Base-by-base conservation (phyloP, 2,329 filamentous ascomycete species). In the Ophioceras dolichostomum region DNA sequence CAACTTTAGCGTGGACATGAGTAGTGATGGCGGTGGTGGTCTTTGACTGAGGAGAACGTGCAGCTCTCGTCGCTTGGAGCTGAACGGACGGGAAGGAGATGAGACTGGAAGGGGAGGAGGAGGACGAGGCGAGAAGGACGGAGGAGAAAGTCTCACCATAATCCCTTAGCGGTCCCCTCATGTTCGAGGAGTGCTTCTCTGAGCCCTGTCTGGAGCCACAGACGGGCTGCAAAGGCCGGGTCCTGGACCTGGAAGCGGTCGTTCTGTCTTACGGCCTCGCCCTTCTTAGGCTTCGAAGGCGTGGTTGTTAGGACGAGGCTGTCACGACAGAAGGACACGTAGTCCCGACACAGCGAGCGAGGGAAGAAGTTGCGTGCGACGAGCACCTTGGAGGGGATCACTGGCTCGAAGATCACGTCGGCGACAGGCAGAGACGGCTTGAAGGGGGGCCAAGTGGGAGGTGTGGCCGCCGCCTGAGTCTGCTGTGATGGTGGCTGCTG, bases 161-260 rank as follows among this genome's bases (percentile, higher is more conserved):
- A n/a, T n/a, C n/a, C n/a, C n/a, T n/a, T n/a, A n/a, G n/a, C n/a
- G n/a, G n/a, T n/a, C n/a, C n/a, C n/a, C n/a, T n/a, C n/a, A n/a
- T n/a, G n/a, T n/a, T n/a, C 57, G 43, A 47, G 68, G 47, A 74
- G 43, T 2, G 80, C 64, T 32, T 82, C 73, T 47, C 70, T 77
- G 45, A 96, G 58, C 0, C 80, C 82, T 2, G 87, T 94, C 43
- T 74, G 68, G 32, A 69, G 67, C 87, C 88, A 96, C 12, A 95
- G 58, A 38, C 70, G 65, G 48, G 76, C 67, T 1, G 88, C 83
- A 56, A 95, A 94, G 0, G 45, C 57, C 20, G 73, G 59, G 59
- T 95, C 88, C 20, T 87, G 65, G 16, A 94, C 64, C 59, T 94
- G 85, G 49, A 82, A 94, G 10, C 89, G 76, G 54, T 95, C 89